phyloP scores from a whole-genome alignment of 345 rosid genomes.

The Ceriops decandra region DNA sequence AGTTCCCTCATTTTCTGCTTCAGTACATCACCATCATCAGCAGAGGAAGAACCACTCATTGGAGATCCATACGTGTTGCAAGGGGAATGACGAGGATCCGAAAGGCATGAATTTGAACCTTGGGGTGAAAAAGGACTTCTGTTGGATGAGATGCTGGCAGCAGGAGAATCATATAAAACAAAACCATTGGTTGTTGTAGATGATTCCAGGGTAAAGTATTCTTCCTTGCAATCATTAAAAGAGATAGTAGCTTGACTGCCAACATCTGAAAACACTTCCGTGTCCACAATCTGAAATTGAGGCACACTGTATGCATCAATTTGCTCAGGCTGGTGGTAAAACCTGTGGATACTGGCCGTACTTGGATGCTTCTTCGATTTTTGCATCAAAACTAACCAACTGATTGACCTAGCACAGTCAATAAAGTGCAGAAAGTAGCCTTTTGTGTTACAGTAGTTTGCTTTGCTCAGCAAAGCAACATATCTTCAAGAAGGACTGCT shows the following conservation, averaged over 20 bases:
- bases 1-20: constrained; percentile 66
- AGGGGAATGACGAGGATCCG: constrained; percentile 68
- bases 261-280: constrained; percentile 40
- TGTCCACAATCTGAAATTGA: constrained; percentile 46
- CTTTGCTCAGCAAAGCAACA: constrained; percentile 2
- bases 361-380: constrained; percentile 58
- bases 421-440: not conserved
- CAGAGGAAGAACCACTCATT: constrained; percentile 59
- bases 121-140: constrained; percentile 74
- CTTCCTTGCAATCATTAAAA: constrained; percentile 48
- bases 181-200: constrained; percentile 48
- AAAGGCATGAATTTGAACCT: constrained; percentile 73
- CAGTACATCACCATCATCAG: constrained; percentile 44
- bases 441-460: constrained; percentile 4
- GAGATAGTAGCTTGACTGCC: constrained; percentile 49
- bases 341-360: constrained; percentile 47
- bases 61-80: constrained; percentile 71
- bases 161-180: constrained; percentile 59
- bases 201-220: constrained; percentile 77
- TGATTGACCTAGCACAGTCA: constrained; percentile 2
- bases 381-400: constrained; percentile 45
- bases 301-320: constrained; percentile 45
- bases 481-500: not conserved
- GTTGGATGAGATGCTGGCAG: constrained; percentile 56
- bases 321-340: constrained; percentile 45